A percentile compares a stretch with the other conserved stretches of the same genome.
Conservation (phyloP, 1,284 basidiomycete genomes). For the Sporisorium exsertum region DNA sequence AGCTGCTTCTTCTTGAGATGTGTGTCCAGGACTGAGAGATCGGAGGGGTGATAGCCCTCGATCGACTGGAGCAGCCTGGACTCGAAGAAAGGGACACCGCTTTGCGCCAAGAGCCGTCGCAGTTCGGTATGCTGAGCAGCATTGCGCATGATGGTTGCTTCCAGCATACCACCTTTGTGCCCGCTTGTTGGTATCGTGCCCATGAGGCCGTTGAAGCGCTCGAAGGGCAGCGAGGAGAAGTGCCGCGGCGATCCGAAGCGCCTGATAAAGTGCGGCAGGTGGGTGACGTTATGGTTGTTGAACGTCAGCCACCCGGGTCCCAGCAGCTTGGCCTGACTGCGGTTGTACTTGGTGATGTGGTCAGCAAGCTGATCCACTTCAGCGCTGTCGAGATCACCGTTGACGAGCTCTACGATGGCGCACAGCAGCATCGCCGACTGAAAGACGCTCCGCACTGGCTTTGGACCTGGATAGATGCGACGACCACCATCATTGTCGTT, state of each 20-base stretch:
- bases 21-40: too few relatives aligned
- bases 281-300: conserved; percentile 7
- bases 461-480: neutral
- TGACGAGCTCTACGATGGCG: conserved; percentile 1
- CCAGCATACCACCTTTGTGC: conserved; percentile 1
- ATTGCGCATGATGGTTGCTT: neutral
- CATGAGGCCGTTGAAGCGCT: conserved; percentile 3
- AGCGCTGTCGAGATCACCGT: neutral
- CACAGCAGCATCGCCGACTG: conserved; percentile 1
- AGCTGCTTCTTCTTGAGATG: too few relatives aligned
- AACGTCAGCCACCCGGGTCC: conserved; percentile 14
- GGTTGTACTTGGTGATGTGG: neutral
- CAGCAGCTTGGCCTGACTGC: conserved; percentile 1
- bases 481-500: neutral
- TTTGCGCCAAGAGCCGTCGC: neutral
- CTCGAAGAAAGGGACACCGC: neutral
- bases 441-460: conserved; percentile 1
- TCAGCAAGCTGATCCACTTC: neutral
- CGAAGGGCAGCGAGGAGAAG: conserved; percentile 9
- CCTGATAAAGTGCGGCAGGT: conserved; percentile 3
- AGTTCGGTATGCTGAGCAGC: neutral
- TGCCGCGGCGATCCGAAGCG: conserved; percentile 2
- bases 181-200: neutral
- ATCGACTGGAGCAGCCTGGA: neutral
- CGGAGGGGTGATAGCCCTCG: neutral